A percentile compares a stretch with the other conserved stretches of the same genome.
Conservation (phyloP, 768 basidiomycete genomes). For the Steccherinum ochraceum region DNA sequence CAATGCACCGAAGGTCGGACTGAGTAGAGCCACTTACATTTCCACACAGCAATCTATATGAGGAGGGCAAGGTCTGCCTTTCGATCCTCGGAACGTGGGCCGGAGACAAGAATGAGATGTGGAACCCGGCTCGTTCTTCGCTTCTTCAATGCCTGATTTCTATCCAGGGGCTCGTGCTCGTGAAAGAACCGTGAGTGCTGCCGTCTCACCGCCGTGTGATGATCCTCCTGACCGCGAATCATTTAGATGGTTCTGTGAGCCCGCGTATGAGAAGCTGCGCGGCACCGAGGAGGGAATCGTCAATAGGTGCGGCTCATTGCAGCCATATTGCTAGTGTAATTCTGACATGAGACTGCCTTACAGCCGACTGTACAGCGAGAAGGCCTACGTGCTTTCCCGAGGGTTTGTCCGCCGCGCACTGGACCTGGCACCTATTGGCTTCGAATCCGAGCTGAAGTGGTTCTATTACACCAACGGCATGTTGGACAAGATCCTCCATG, state of each 20-base stretch:
- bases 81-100: constrained; percentile 91
- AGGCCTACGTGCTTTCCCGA: constrained; percentile 85
- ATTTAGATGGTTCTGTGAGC: constrained; percentile 87
- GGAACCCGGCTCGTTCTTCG: constrained; percentile 81
- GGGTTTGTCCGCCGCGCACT: constrained; percentile 88
- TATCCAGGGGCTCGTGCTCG: constrained; percentile 89
- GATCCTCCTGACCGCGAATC: background rate
- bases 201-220: background rate
- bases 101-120: constrained; percentile 82
- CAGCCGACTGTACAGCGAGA: constrained; percentile 89
- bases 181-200: constrained; percentile 78
- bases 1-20: too few relatives aligned
- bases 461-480: constrained; percentile 62
- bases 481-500: constrained; percentile 61
- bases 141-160: constrained; percentile 89
- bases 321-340: constrained; percentile 1
- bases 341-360: background rate
- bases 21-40: background rate
- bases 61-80: constrained; percentile 91
- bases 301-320: constrained; percentile 51
- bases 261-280: constrained; percentile 87
- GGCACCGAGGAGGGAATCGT: constrained; percentile 87
- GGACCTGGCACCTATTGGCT: constrained; percentile 64
- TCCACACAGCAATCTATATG: constrained; percentile 71
- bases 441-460: constrained; percentile 69